Percentiles rank a stretch among this genome's conserved stretches.
phyloP scores from a whole-genome alignment of 805 yeast genomes.

The Candida boidinii region DNA sequence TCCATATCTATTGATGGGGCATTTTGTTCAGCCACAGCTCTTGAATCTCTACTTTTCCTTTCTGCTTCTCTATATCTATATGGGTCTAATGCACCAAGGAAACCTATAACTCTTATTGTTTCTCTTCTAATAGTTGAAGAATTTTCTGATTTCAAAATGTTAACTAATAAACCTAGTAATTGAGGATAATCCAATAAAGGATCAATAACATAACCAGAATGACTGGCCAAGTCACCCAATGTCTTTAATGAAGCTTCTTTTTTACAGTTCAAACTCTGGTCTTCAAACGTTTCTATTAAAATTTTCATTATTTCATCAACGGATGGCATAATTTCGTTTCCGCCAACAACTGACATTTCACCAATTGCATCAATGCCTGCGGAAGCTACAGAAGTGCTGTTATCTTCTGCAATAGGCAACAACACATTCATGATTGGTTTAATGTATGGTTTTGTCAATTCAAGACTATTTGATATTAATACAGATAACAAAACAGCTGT shows the following conservation, averaged over 20 bases:
- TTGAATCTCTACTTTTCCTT: slow-evolving; percentile 31
- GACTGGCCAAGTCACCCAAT: slow-evolving; percentile 79
- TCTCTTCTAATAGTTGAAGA: slow-evolving; percentile 73
- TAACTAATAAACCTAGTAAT: slow-evolving; percentile 70
- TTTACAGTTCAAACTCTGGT: slow-evolving; percentile 81
- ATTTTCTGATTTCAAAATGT: slow-evolving; percentile 73
- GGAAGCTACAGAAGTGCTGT: slow-evolving; percentile 75
- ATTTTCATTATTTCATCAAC: slow-evolving; percentile 78
- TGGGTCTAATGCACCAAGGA: slow-evolving; percentile 94
- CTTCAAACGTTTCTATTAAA: slow-evolving; percentile 80
- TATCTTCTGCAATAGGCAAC: slow-evolving; percentile 64
- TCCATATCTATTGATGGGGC: slow-evolving; percentile 90
- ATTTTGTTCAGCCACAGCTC: slow-evolving; percentile 56
- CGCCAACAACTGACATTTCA: slow-evolving; percentile 80
- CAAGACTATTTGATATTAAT: slow-evolving; percentile 68
- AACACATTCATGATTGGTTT: slow-evolving; percentile 84
- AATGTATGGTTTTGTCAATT: slow-evolving; percentile 83
- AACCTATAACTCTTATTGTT: slow-evolving; percentile 83
- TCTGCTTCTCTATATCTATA: slow-evolving; percentile 91
- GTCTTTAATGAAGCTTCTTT: slow-evolving; percentile 86
- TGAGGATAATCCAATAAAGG: slow-evolving; percentile 92
- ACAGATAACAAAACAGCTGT: slow-evolving; percentile 69
- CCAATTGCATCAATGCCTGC: slow-evolving; percentile 84
- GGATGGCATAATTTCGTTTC: slow-evolving; percentile 70
- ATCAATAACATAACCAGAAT: slow-evolving; percentile 91